Evolutionary conservation across 2,329 filamentous ascomycete genomes (phyloP).

Genomic region (Epicoccum nigrum): DNA sequence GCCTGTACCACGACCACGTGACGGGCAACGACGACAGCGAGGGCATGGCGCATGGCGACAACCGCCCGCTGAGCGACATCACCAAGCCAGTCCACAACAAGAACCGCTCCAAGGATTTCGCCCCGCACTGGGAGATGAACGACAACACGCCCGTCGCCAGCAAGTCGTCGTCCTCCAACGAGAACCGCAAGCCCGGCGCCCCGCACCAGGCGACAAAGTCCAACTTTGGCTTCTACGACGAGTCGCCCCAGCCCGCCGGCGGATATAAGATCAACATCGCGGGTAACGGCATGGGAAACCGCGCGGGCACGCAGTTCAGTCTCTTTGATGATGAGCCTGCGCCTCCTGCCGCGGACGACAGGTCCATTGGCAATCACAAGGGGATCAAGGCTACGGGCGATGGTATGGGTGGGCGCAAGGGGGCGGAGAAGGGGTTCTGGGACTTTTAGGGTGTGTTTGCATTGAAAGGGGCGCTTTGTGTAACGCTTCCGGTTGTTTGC

Average conservation of each 20-base stretch:
- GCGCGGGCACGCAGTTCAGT: slow-evolving; percentile 47
- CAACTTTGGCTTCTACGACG: slow-evolving; percentile 42
- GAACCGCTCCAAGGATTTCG: slow-evolving; percentile 77
- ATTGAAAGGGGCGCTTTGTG: too few relatives aligned
- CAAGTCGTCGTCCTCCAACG: slow-evolving; percentile 39
- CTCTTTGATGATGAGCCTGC: slow-evolving; percentile 41
- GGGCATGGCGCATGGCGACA: slow-evolving; percentile 47
- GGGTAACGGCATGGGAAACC: slow-evolving; percentile 50
- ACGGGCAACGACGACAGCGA: slow-evolving; percentile 62
- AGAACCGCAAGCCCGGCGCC: slow-evolving; percentile 51
- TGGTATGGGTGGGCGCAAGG: slow-evolving; percentile 50
- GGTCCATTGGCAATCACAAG: slow-evolving; percentile 13
- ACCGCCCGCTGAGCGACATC: slow-evolving; percentile 65
- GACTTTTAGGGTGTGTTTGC: slow-evolving; percentile 29
- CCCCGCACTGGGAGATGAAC: slow-evolving; percentile 75
- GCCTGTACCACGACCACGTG: slow-evolving; percentile 79
- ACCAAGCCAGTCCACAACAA: slow-evolving; percentile 76
- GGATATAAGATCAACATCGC: slow-evolving; percentile 48
- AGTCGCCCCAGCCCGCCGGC: slow-evolving; percentile 28
- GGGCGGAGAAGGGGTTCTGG: slow-evolving; percentile 38
- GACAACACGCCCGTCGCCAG: slow-evolving; percentile 65
- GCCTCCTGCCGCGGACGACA: slow-evolving; percentile 29
- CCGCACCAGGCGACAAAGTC: slow-evolving; percentile 63
- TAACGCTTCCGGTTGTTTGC: too few relatives aligned
- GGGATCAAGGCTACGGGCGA: slow-evolving; percentile 43